Evolutionary conservation across 441 rosid species (phyloP).

Genomic region (Croton setiger): DNA sequence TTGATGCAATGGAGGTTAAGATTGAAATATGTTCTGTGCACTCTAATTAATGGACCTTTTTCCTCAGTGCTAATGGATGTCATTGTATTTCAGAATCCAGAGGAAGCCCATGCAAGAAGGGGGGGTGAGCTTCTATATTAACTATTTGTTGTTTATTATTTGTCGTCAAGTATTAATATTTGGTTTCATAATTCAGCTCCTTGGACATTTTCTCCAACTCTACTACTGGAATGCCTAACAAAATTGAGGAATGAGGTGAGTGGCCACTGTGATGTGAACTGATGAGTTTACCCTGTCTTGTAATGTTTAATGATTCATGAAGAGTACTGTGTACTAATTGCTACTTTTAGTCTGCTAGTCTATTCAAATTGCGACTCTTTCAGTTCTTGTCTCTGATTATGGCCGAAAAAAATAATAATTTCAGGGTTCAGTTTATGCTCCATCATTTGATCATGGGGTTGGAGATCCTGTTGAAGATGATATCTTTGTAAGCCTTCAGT

Average conservation of each 20-base stretch:
- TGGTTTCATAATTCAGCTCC: slow-evolving; percentile 56
- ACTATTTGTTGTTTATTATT: slow-evolving; percentile 11
- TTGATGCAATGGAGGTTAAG: slow-evolving; percentile 90
- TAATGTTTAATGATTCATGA: not conserved
- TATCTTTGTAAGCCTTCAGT: slow-evolving; percentile 79
- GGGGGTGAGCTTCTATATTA: slow-evolving; percentile 63
- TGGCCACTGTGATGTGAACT: slow-evolving; percentile 8
- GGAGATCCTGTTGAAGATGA: slow-evolving; percentile 93
- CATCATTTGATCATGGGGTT: slow-evolving; percentile 88
- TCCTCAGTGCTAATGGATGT: slow-evolving; percentile 21
- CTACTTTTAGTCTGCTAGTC: slow-evolving; percentile 6
- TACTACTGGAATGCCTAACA: slow-evolving; percentile 63
- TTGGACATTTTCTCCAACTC: slow-evolving; percentile 75
- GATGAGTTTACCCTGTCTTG: not conserved
- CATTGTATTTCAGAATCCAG: slow-evolving; percentile 55
- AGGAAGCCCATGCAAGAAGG: slow-evolving; percentile 95
- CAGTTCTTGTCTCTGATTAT: slow-evolving; percentile 17
- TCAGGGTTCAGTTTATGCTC: slow-evolving; percentile 83
- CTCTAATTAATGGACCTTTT: slow-evolving; percentile 1
- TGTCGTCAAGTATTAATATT: slow-evolving; percentile 19
- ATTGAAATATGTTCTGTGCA: slow-evolving; percentile 10
- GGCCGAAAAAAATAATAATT: slow-evolving; percentile 17
- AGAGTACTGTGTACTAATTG: not conserved
- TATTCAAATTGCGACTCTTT: slow-evolving; percentile 5
- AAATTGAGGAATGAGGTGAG: slow-evolving; percentile 69